A percentile compares a stretch with the other conserved stretches of the same genome.
Evolutionary conservation across 805 yeast species (phyloP).

Genomic region (Ogataea glucozyma): DNA sequence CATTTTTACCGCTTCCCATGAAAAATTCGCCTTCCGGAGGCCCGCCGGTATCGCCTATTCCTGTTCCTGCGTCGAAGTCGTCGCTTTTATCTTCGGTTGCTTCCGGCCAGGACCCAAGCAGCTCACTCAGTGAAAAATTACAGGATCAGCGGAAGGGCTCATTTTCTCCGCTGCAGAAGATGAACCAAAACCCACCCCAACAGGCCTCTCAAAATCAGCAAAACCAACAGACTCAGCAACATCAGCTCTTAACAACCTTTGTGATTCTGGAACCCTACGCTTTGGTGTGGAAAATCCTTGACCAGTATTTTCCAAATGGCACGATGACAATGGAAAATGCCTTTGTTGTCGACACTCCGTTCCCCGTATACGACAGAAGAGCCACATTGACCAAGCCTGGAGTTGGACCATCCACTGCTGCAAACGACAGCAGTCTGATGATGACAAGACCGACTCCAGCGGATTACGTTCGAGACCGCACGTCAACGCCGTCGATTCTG

Average conservation of each 20-base stretch:
- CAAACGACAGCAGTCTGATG: slow-evolving; percentile 4
- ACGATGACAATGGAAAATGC: slow-evolving; percentile 75
- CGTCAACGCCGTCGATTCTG: slow-evolving; percentile 12
- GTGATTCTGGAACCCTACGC: slow-evolving; percentile 58
- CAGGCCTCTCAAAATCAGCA: neutral
- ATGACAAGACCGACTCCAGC: slow-evolving; percentile 1
- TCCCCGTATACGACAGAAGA: slow-evolving; percentile 16
- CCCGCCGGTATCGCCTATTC: slow-evolving; percentile 33
- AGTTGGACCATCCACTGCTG: neutral
- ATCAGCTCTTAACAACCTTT: too few relatives aligned
- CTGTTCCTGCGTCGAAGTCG: slow-evolving; percentile 29
- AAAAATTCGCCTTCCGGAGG: neutral
- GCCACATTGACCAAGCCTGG: neutral
- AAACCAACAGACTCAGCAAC: slow-evolving; percentile 9
- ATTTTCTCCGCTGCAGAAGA: neutral
- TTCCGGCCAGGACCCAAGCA: slow-evolving; percentile 12
- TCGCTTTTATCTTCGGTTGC: slow-evolving; percentile 14
- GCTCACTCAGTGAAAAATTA: slow-evolving; percentile 6
- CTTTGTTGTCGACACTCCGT: slow-evolving; percentile 54
- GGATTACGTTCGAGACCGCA: slow-evolving; percentile 10
- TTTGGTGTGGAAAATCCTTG: slow-evolving; percentile 56
- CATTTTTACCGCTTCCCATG: slow-evolving; percentile 1
- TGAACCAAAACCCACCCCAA: neutral
- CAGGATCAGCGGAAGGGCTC: neutral
- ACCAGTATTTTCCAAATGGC: slow-evolving; percentile 62